Evolutionary conservation across 805 yeast genomes (phyloP).

Genomic region (Komagataella ulmi): DNA sequence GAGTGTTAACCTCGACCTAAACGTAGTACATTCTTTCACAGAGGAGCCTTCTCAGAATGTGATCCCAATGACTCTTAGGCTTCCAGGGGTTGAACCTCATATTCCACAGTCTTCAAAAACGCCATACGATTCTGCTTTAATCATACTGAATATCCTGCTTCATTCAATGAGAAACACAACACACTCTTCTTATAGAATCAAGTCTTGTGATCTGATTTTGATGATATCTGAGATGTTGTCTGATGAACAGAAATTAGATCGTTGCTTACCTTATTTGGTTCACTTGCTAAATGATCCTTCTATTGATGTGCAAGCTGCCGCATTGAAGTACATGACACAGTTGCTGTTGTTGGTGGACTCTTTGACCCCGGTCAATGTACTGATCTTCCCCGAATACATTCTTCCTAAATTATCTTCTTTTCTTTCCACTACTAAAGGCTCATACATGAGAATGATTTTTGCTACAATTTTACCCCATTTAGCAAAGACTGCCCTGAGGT

Average conservation of each 20-base stretch:
- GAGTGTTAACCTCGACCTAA: conserved; percentile 18
- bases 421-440: conserved; percentile 11
- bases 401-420: conserved; percentile 51
- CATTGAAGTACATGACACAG: conserved; percentile 55
- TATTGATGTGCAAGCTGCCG: conserved; percentile 51
- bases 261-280: conserved; percentile 72
- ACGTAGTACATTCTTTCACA: conserved; percentile 1
- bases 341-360: conserved; percentile 48
- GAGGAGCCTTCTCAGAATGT: conserved; percentile 8
- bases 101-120: conserved; percentile 23
- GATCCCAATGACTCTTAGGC: conserved; percentile 28
- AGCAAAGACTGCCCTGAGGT: conserved; percentile 49
- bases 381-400: conserved; percentile 71
- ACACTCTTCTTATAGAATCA: conserved; percentile 43
- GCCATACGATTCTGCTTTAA: conserved; percentile 34
- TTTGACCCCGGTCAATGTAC: conserved; percentile 62
- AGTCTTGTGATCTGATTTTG: conserved; percentile 64
- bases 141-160: conserved; percentile 43
- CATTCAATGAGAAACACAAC: conserved; percentile 49
- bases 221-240: conserved; percentile 64
- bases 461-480: conserved; percentile 65
- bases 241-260: conserved; percentile 77
- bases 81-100: conserved; percentile 41
- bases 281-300: conserved; percentile 59
- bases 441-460: conserved; percentile 46